Conservation (phyloP, 2,329 filamentous ascomycete genomes). For the Nemania diffusa region DNA sequence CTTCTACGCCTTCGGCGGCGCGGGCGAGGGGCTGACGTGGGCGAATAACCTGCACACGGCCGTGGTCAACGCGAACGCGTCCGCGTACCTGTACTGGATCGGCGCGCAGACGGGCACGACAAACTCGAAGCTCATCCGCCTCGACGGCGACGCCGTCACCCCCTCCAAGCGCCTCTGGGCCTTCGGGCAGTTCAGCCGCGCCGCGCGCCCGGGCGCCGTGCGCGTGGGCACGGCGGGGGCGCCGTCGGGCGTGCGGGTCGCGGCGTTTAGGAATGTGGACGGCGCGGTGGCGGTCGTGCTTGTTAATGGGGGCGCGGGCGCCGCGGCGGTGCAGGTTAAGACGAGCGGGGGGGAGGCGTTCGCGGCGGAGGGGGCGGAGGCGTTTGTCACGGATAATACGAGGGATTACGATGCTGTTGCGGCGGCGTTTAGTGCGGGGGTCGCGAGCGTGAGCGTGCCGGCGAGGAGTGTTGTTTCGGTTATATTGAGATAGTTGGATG, state of each 20-base stretch:
- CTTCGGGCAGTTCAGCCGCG: constrained; percentile 38
- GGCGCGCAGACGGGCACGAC: constrained; percentile 34
- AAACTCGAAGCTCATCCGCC: constrained; percentile 37
- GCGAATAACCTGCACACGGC: constrained; percentile 54
- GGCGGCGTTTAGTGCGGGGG: constrained; percentile 15
- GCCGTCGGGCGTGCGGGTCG: constrained; percentile 23
- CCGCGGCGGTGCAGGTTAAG: constrained; percentile 27
- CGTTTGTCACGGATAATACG: constrained; percentile 40
- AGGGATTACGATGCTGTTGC: constrained; percentile 37
- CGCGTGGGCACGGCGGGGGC: constrained; percentile 33
- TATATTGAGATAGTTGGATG: constrained; percentile 38
- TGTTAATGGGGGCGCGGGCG: constrained; percentile 34
- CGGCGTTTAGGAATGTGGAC: constrained; percentile 40
- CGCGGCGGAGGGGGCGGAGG: constrained; percentile 22
- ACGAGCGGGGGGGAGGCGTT: constrained; percentile 29
- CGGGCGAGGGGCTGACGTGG: constrained; percentile 53
- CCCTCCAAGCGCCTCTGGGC: constrained; percentile 35
- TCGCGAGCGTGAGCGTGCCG: constrained; percentile 25
- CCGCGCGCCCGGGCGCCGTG: constrained; percentile 34
- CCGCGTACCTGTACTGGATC: constrained; percentile 59
- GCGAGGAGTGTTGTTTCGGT: constrained; percentile 31
- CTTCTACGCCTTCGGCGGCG: constrained; percentile 55
- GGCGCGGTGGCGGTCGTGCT: constrained; percentile 39
- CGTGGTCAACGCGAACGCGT: constrained; percentile 57
- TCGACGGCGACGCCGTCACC: constrained; percentile 29